Evolutionary conservation across 164 flowering plant species (phyloP).

Genomic region (Euptelea pleiosperma): DNA sequence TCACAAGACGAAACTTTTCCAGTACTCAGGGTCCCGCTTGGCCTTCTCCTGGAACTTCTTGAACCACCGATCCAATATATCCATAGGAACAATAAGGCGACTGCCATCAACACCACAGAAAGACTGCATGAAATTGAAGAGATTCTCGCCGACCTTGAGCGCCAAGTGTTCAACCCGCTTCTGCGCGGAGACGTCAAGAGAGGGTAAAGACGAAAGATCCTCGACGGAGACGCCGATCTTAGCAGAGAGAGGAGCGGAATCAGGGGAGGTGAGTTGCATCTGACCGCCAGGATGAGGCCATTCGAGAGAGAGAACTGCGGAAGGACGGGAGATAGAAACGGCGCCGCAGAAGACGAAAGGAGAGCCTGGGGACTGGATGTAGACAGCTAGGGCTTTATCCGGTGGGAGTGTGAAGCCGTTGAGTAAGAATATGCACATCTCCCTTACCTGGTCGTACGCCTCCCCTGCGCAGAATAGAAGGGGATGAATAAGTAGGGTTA

Average conservation of each 20-base stretch:
- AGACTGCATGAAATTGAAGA: slow-evolving; percentile 98
- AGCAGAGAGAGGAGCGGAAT: slow-evolving; percentile 61
- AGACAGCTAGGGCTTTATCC: slow-evolving; percentile 89
- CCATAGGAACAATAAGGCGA: slow-evolving; percentile 83
- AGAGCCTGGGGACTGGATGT: slow-evolving; percentile 91
- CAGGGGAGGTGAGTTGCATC: slow-evolving; percentile 50
- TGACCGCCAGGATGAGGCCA: slow-evolving; percentile 87
- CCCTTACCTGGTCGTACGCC: slow-evolving; percentile 66
- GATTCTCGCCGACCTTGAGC: slow-evolving; percentile 88
- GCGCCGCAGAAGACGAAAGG: slow-evolving; percentile 84
- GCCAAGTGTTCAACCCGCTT: slow-evolving; percentile 72
- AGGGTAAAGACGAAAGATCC: slow-evolving; percentile 64
- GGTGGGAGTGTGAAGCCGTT: slow-evolving; percentile 77
- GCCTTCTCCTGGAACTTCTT: slow-evolving; percentile 96
- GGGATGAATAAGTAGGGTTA: not conserved
- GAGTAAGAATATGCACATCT: slow-evolving; percentile 84
- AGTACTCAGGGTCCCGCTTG: slow-evolving; percentile 82
- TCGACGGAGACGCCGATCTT: slow-evolving; percentile 94
- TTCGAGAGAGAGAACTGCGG: slow-evolving; percentile 75
- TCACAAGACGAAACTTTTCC: slow-evolving; percentile 76
- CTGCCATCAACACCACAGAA: slow-evolving; percentile 91
- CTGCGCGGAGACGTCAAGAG: slow-evolving; percentile 69
- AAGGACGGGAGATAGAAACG: slow-evolving; percentile 80
- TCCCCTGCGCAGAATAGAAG: slow-evolving; percentile 50
- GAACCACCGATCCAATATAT: slow-evolving; percentile 94